Evolutionary conservation across 139 green algal genomes (phyloP).

Genomic region (Trebouxia sp.): DNA sequence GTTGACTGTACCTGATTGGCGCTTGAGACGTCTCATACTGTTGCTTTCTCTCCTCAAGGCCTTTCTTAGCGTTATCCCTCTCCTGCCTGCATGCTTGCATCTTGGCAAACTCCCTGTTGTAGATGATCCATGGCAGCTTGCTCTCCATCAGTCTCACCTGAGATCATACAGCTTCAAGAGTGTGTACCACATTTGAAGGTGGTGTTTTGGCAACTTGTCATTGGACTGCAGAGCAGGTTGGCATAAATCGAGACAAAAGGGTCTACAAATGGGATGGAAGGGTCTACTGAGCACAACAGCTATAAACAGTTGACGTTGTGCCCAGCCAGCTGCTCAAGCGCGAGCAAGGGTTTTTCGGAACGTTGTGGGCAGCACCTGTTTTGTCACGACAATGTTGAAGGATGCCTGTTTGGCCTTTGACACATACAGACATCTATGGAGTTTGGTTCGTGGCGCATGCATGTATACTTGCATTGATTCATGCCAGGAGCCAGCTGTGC

Average conservation of each 20-base stretch:
- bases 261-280: no score
- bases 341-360: no score
- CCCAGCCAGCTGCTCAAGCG: no score
- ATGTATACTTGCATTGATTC: not conserved
- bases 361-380: not conserved
- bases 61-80: not conserved
- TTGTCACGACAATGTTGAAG: not conserved
- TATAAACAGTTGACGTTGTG: no score
- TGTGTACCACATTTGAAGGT: no score
- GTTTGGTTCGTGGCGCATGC: not conserved
- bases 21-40: not conserved
- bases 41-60: slow-evolving; percentile 30
- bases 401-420: not conserved
- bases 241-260: no score
- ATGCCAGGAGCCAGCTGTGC: not conserved
- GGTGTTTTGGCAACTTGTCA: no score
- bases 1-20: not conserved
- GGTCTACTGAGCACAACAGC: no score
- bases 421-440: not conserved
- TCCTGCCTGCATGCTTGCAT: slow-evolving; percentile 14
- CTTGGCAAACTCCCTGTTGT: slow-evolving; percentile 39
- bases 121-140: slow-evolving; percentile 58
- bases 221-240: no score
- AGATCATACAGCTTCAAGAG: no score
- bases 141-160: slow-evolving; percentile 47